phyloP scores from a whole-genome alignment of 352 stramenopile species.

The Pythium biforme region DNA sequence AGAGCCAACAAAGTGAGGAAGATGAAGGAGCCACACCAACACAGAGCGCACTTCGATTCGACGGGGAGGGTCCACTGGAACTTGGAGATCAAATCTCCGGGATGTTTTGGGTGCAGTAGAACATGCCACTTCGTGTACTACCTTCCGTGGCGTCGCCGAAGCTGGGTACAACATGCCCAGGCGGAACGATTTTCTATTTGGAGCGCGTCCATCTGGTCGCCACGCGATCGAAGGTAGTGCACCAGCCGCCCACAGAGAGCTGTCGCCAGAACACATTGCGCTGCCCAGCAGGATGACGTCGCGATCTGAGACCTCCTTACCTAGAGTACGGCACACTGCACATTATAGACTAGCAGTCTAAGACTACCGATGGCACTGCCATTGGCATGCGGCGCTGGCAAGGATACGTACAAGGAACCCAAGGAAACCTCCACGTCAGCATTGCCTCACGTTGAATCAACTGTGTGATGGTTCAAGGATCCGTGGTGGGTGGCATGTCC shows the following conservation, averaged over 20 bases:
- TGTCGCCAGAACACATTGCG: slow-evolving; percentile 6
- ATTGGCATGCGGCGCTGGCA: too few relatives aligned
- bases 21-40: background rate
- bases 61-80: background rate
- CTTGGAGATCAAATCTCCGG: background rate
- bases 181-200: background rate
- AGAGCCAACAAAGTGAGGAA: background rate
- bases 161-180: background rate
- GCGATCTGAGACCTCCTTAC: background rate
- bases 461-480: slow-evolving; percentile 12
- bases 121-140: background rate
- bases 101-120: background rate
- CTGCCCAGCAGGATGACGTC: background rate
- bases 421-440: background rate
- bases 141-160: background rate
- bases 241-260: background rate
- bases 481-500: slow-evolving; percentile 6
- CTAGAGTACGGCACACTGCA: background rate
- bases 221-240: background rate
- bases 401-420: background rate
- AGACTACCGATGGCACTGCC: background rate
- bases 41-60: background rate
- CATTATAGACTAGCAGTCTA: too few relatives aligned
- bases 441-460: background rate
- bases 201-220: background rate